Conservation (phyloP, 140 eudicot species). For the Cichorium intybus region DNA sequence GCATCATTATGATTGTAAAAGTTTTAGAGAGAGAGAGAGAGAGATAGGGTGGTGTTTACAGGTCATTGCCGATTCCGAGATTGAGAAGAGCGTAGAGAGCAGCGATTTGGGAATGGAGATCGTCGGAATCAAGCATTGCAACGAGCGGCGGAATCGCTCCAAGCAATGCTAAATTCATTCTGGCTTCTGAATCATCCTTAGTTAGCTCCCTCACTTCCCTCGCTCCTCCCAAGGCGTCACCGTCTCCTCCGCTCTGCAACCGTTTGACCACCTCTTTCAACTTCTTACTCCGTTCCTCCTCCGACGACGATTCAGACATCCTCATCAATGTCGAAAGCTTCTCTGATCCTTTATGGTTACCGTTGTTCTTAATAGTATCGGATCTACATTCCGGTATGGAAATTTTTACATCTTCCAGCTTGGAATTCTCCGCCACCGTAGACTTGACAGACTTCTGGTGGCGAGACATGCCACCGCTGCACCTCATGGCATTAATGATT, state of each 20-base stretch:
- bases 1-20: not conserved
- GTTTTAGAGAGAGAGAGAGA: not conserved
- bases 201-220: constrained; percentile 55
- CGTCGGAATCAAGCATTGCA: constrained; percentile 47
- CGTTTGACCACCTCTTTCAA: constrained; percentile 48
- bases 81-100: constrained; percentile 83
- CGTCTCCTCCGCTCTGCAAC: constrained; percentile 37
- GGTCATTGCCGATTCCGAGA: constrained; percentile 74
- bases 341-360: constrained; percentile 30
- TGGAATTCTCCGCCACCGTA: not conserved
- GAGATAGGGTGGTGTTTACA: constrained; percentile 24
- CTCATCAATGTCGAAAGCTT: constrained; percentile 52
- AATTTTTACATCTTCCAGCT: constrained; percentile 3
- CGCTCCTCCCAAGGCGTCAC: constrained; percentile 54
- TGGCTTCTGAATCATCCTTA: constrained; percentile 52
- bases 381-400: constrained; percentile 18
- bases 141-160: constrained; percentile 83
- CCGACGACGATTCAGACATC: constrained; percentile 25
- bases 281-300: constrained; percentile 34
- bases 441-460: constrained; percentile 17
- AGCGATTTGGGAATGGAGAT: constrained; percentile 41
- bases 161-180: constrained; percentile 56
- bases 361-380: not conserved
- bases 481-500: constrained; percentile 47
- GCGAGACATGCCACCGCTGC: constrained; percentile 48